These are phyloP conservation scores for Xerocomus brunneocitrinus DNA, from an alignment of 768 basidiomycete genomes.

Conservation along the genomic window DNA sequence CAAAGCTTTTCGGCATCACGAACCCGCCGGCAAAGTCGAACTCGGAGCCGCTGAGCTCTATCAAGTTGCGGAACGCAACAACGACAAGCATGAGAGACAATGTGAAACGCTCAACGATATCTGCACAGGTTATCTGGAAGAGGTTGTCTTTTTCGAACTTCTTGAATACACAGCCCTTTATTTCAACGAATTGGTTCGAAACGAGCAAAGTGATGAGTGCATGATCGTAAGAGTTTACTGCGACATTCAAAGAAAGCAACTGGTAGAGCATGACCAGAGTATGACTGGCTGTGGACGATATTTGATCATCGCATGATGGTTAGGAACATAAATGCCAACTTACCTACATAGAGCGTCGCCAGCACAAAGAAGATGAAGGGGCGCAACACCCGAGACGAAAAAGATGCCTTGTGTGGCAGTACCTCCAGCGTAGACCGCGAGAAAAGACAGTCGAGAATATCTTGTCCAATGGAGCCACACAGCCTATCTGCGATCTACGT, in stretches of 20 bases:
- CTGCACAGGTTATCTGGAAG: conserved; percentile 98
- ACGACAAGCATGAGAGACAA: conserved; percentile 85
- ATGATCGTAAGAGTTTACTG: conserved; percentile 97
- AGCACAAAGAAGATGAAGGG: conserved; percentile 83
- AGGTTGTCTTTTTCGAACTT: conserved; percentile 98
- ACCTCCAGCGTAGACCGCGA: conserved; percentile 84
- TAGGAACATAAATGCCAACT: conserved; percentile 19
- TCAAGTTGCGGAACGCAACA: conserved; percentile 91
- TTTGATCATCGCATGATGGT: not conserved
- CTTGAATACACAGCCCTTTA: conserved; percentile 99
- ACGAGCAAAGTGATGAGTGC: conserved; percentile 89
- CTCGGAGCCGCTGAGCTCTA: conserved; percentile 89
- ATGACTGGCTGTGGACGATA: conserved; percentile 60
- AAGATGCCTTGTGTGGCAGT: conserved; percentile 55
- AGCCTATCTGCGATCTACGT: conserved; percentile 87
- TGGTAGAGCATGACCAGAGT: conserved; percentile 95
- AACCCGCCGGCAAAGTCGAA: conserved; percentile 71
- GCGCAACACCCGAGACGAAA: conserved; percentile 63
- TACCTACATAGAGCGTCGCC: conserved; percentile 79
- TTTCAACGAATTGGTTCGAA: conserved; percentile 98
- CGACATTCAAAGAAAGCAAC: conserved; percentile 90
- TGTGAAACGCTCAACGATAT: conserved; percentile 97
- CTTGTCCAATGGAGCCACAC: conserved; percentile 95
- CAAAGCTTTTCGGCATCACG: conserved; percentile 76
- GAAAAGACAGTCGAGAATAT: conserved; percentile 93